These are phyloP conservation scores for Passiflora organensis DNA, from an alignment of 345 rosid species.

Conservation along the genomic window DNA sequence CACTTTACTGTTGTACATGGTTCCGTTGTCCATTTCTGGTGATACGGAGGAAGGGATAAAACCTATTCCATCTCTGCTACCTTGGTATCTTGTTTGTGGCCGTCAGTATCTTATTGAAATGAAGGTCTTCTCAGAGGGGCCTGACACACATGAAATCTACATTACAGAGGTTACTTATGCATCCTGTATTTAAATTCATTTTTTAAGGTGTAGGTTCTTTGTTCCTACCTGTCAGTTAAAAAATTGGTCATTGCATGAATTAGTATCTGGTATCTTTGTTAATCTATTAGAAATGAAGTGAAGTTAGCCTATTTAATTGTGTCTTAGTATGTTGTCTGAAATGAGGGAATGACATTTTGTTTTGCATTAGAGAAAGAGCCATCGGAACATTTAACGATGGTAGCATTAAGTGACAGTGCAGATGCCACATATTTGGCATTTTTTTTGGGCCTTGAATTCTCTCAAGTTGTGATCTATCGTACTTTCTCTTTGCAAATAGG, in stretches of 20 bases:
- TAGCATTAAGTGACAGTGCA: no score
- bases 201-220: not conserved
- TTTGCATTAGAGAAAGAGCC: no score
- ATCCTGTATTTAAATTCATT: not conserved
- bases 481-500: not conserved
- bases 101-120: conserved; percentile 58
- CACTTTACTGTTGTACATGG: conserved; percentile 45
- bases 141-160: conserved; percentile 64
- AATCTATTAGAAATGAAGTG: no score
- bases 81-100: conserved; percentile 78
- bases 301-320: no score
- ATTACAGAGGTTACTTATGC: conserved; percentile 64
- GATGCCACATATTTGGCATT: not conserved
- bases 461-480: no score
- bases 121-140: conserved; percentile 66
- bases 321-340: no score
- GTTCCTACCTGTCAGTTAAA: no score
- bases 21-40: conserved; percentile 51
- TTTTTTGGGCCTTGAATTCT: not conserved
- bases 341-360: no score
- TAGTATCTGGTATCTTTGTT: no score
- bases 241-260: no score
- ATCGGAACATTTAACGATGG: no score
- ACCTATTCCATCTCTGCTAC: conserved; percentile 50
- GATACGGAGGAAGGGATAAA: conserved; percentile 46